Evolutionary conservation across 1,284 basidiomycete species (phyloP), one percentile per base, ranked within the genome.

Genomic region (Exobasidium rhododendri): DNA sequence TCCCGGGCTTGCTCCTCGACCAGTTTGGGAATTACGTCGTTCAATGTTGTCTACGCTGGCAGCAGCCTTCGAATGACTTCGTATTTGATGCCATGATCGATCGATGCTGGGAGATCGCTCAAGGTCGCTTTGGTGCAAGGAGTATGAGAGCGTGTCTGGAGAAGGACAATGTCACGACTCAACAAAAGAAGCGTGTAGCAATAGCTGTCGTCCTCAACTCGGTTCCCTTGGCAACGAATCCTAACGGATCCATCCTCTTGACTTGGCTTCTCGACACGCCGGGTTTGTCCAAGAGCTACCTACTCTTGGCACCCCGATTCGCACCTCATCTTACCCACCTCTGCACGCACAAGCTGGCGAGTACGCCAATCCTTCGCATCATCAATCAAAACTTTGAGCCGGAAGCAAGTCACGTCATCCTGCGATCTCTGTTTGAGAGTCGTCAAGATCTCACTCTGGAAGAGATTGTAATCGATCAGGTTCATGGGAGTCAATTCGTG

Each of bases 1-100:
- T 91, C 5, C 96, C 96, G 52, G 92, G 96, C 13, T 85, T 99
- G 30, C 86, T 98, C 59, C 85, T 97, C 52, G 94, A 97, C 79
- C 90, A 94, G 77, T 94, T 96, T 69, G 96, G 96, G 61, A 99
- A 98, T 81, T 99, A 99, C 78, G 94, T 98, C 64, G 91, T 96
- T 50, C 92, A 94, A 61, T 93, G 92, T 75, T 94, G 93, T 76
- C 83, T 98, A 55, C 88, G 91, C 24, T 98, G 97, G 72, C n/a
- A 10, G 13, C 35, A 32, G 22, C 26, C 24, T n/a, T 13, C 31
- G 3, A 82, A 88, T 30, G 92, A 96, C 71, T 97, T 97, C 80
- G 90, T 98, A 64, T 97, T 97, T 79, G 94, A 98, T 79, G 92
- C 93, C 35, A 97, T 98, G 85, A 88, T 92, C 52, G 94, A 98